Evolutionary conservation across 2,329 filamentous ascomycete genomes (phyloP), one percentile per base, ranked within the genome.

Genomic region (Bipolaris cookei): DNA sequence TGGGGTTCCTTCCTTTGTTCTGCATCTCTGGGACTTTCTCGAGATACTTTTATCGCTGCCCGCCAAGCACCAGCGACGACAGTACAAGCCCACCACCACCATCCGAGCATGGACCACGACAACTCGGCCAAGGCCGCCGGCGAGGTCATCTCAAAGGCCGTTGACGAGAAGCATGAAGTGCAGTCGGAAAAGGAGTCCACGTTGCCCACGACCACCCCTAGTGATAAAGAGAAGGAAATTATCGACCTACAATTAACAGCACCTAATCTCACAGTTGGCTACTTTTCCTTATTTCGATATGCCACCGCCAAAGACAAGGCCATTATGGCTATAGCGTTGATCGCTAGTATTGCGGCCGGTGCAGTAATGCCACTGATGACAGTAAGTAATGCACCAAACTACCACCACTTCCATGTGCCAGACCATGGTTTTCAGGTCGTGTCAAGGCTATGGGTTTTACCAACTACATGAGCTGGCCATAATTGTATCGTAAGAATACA

Each of bases 351-450:
- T 63, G 86, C 82, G 32, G 88, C 86, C 16, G 91, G 91, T 58
- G 90, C 90, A 53, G 88, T 89, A 6, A 76, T 94, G 59, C 91
- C 91, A 5, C 51, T 80, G 8, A 94, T 95, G 86, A 94, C 91
- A 25, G 69, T 76, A 72, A 52, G 58, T 51, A 32, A 30, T 8
- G 35, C 11, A 25, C 18, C 11, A 28, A 23, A n/a, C 3, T 7
- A 30, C 6, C 23, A 14, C n/a, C 8, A 2, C 4, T 3, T 20
- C 10, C 8, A 18, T 11, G 18, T 7, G 8, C 25, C 16, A 20
- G 5, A 4, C 14, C 8, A 6, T 3, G 13, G 4, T n/a, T 16
- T 21, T n/a, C 3, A 2, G 1, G 6, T 8, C 3, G 8, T 21
- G 16, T 8, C 23, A 41, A 13, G 20, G 6, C 28, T 30, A 13